These are phyloP conservation scores for Tetrapisispora arboricola DNA, from an alignment of 805 yeast species.

Conservation along the genomic window DNA sequence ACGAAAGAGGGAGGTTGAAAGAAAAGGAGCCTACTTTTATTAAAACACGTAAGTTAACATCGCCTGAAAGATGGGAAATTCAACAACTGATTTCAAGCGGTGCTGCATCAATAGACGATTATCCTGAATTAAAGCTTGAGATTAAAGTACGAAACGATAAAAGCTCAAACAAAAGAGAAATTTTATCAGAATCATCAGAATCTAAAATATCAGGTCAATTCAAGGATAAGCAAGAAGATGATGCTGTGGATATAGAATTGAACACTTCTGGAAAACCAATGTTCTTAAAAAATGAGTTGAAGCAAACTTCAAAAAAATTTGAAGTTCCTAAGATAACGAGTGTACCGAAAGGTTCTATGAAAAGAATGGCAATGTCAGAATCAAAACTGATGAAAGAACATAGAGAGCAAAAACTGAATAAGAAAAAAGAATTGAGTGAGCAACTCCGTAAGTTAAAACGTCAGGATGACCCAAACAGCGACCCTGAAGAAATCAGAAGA, in stretches of 20 bases:
- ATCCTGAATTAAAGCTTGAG: conserved; percentile 43
- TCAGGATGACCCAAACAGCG: conserved; percentile 27
- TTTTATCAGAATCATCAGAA: background rate
- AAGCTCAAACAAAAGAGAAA: background rate
- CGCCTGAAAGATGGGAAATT: conserved; percentile 89
- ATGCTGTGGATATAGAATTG: conserved; percentile 64
- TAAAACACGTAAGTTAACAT: conserved; percentile 44
- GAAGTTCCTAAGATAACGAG: conserved; percentile 50
- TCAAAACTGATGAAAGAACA: conserved; percentile 56
- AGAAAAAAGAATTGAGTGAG: conserved; percentile 36
- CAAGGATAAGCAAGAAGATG: conserved; percentile 26
- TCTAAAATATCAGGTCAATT: conserved; percentile 5
- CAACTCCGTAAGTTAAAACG: conserved; percentile 21
- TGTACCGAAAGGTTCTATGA: conserved; percentile 71
- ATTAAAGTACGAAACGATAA: conserved; percentile 6
- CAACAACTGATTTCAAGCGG: conserved; percentile 76
- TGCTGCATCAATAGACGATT: conserved; percentile 53
- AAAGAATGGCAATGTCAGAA: conserved; percentile 66
- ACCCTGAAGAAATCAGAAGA: conserved; percentile 6
- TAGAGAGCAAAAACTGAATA: conserved; percentile 47
- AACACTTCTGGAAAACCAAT: conserved; percentile 53
- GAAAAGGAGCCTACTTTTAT: conserved; percentile 7
- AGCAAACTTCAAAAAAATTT: conserved; percentile 22
- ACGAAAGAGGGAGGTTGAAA: conserved; percentile 2
- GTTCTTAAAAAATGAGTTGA: conserved; percentile 46